phyloP scores from a whole-genome alignment of 331 rosid genomes.

The Malus hybrid region DNA sequence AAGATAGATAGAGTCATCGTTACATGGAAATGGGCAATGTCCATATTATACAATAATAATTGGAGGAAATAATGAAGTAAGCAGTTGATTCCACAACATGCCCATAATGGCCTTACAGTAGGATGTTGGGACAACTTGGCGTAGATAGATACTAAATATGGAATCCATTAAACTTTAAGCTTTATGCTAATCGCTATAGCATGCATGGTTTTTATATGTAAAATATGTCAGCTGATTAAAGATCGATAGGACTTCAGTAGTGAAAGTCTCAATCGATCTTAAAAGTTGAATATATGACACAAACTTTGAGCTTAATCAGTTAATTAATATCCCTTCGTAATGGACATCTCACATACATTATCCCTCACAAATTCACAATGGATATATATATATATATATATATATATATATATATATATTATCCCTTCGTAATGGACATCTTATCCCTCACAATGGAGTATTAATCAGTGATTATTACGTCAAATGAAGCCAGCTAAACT shows the following conservation, averaged over 20 bases:
- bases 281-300: neutral
- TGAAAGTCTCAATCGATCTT: too few relatives aligned
- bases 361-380: neutral
- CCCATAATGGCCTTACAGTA: neutral
- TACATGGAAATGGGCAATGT: neutral
- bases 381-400: too few relatives aligned
- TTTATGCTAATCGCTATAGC: neutral
- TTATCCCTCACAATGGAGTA: neutral
- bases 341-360: neutral
- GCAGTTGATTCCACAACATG: neutral
- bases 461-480: neutral
- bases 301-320: neutral
- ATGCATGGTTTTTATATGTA: neutral
- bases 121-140: constrained; percentile 4
- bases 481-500: neutral
- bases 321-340: neutral
- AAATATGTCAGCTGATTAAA: neutral
- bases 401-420: too few relatives aligned
- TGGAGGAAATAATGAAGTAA: neutral
- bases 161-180: neutral
- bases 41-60: neutral
- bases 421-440: neutral
- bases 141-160: neutral
- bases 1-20: neutral
- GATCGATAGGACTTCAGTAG: neutral